phyloP scores from a whole-genome alignment of 169 alveolate species.

The Eimeria acervulina region DNA sequence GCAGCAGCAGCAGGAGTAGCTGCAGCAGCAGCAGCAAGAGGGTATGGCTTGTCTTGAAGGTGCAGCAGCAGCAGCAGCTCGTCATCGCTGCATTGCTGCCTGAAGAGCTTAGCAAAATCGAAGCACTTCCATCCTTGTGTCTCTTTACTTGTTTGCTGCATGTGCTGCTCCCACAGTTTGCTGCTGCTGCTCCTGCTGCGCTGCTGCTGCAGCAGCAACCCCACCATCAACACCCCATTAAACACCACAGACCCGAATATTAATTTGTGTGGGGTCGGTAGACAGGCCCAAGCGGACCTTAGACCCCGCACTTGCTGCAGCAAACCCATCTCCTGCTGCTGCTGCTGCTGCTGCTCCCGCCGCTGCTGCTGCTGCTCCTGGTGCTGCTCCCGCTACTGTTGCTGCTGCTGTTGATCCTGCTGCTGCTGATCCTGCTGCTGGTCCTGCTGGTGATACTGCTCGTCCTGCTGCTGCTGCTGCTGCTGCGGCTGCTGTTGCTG shows the following conservation, averaged over 20 bases:
- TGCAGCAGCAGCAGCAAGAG: conserved; percentile 20
- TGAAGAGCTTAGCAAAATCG: background rate
- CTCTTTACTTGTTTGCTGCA: background rate
- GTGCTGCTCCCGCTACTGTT: conserved; percentile 6
- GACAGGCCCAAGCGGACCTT: background rate
- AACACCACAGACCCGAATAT: background rate
- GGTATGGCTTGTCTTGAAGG: background rate
- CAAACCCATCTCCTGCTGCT: conserved; percentile 1
- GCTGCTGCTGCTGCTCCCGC: conserved; percentile 14
- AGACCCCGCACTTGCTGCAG: background rate
- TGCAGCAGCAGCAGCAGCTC: conserved; percentile 21
- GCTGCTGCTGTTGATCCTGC: background rate
- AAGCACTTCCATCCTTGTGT: conserved; percentile 29
- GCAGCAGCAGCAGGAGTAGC: background rate
- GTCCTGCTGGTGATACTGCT: background rate
- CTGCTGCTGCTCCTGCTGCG: conserved; percentile 6
- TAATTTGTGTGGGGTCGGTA: background rate
- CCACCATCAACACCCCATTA: background rate
- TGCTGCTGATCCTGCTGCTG: too few species aligned
- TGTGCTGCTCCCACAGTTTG: conserved; percentile 14
- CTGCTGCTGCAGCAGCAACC: conserved; percentile 19
- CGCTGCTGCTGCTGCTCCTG: conserved; percentile 19
- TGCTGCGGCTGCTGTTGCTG: conserved; percentile 20
- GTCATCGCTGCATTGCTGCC: background rate
- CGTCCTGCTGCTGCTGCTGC: background rate